Evolutionary conservation across 2,329 filamentous ascomycete species (phyloP).

Genomic region (Aspergillus tanneri): DNA sequence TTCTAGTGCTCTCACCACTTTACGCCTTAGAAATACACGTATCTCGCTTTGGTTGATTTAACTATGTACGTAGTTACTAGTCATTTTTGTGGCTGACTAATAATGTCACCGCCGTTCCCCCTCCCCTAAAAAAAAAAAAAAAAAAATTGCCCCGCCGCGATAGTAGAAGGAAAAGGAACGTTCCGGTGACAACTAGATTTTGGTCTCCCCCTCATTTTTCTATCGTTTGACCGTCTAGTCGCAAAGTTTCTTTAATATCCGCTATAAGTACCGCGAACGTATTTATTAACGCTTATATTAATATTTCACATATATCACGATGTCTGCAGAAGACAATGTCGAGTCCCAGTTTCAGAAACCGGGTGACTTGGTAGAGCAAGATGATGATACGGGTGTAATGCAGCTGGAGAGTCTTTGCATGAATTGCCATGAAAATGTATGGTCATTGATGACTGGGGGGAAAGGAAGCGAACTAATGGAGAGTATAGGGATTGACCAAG

Average conservation of each 20-base stretch:
- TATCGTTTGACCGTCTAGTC: constrained; percentile 3
- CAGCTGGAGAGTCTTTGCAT: constrained; percentile 73
- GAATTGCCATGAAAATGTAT: constrained; percentile 80
- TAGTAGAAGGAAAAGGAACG: constrained; percentile 30
- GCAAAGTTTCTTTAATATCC: neutral
- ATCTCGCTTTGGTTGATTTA: too few species aligned
- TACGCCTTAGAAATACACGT: too few species aligned
- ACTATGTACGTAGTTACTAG: neutral
- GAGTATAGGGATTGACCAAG: constrained; percentile 71
- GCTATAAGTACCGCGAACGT: too few species aligned
- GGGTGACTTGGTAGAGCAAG: constrained; percentile 38
- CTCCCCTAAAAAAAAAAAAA: constrained; percentile 26
- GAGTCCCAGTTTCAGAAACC: constrained; percentile 41
- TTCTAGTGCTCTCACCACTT: too few species aligned
- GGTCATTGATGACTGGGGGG: constrained; percentile 45
- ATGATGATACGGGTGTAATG: constrained; percentile 46
- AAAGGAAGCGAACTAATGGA: constrained; percentile 15
- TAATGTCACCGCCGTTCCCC: constrained; percentile 17
- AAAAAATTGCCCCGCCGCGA: constrained; percentile 23
- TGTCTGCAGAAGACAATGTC: constrained; percentile 27
- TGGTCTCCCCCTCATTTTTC: constrained; percentile 15
- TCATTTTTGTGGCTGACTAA: constrained; percentile 27
- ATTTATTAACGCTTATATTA: too few species aligned
- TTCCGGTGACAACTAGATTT: constrained; percentile 28
- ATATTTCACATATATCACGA: too few species aligned